Evolutionary conservation across 305 asterid species (phyloP).

Genomic region (Rubia peregrina): DNA sequence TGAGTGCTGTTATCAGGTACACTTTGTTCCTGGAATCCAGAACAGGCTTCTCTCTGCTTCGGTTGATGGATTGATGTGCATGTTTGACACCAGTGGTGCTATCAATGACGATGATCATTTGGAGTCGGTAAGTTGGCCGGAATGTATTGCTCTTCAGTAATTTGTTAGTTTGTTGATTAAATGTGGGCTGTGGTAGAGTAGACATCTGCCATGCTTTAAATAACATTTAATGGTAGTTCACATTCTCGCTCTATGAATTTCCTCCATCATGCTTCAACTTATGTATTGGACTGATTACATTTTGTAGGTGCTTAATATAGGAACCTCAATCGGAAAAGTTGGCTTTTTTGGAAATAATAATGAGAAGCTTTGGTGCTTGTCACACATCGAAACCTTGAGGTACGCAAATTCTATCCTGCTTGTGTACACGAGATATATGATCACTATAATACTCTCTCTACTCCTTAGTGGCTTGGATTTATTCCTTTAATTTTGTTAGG

Average conservation of each 20-base stretch:
- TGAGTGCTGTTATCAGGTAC: constrained; percentile 49
- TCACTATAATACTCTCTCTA: neutral
- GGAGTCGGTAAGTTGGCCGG: constrained; percentile 55
- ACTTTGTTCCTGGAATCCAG: constrained; percentile 68
- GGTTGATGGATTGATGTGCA: constrained; percentile 91
- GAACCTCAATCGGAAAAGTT: constrained; percentile 84
- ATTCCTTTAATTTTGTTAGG: neutral
- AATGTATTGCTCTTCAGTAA: constrained; percentile 13
- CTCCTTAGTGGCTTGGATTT: neutral
- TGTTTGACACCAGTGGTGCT: constrained; percentile 75
- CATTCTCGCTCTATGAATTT: neutral
- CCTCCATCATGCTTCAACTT: neutral
- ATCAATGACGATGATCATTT: constrained; percentile 83
- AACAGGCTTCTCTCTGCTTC: constrained; percentile 82
- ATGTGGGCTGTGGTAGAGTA: neutral
- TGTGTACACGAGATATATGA: neutral
- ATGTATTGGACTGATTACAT: constrained; percentile 11
- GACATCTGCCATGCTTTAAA: neutral
- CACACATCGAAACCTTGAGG: constrained; percentile 94
- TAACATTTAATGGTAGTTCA: neutral
- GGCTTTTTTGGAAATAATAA: constrained; percentile 68
- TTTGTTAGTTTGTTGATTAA: neutral
- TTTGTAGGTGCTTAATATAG: constrained; percentile 71
- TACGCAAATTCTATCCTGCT: constrained; percentile 18
- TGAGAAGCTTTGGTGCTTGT: constrained; percentile 81